phyloP scores from a whole-genome alignment of 73 alveolate species.

The Paramecium biaurelia region DNA sequence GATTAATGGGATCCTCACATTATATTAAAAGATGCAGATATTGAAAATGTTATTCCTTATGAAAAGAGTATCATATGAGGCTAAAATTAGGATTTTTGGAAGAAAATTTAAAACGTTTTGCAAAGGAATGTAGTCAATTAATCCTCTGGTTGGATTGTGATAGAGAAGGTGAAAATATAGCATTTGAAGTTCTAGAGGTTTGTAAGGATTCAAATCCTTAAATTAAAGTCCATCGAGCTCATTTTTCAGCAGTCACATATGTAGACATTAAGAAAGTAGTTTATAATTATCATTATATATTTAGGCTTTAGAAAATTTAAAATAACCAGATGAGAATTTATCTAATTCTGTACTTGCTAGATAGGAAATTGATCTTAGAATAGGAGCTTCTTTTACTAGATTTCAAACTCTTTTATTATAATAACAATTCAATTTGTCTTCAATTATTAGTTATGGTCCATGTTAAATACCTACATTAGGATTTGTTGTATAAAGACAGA shows the following conservation, averaged over 20 bases:
- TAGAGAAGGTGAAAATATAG: constrained; percentile 99
- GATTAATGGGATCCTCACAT: constrained; percentile 45
- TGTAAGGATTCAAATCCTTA: constrained; percentile 53
- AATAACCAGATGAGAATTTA: constrained; percentile 90
- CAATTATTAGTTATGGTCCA: constrained; percentile 96
- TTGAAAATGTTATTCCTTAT: not conserved
- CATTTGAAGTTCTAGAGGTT: constrained; percentile 91
- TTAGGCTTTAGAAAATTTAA: constrained; percentile 64
- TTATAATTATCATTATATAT: not conserved
- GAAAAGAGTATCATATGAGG: constrained; percentile 36
- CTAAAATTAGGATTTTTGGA: not conserved
- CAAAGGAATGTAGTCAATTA: constrained; percentile 71
- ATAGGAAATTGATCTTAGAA: constrained; percentile 93
- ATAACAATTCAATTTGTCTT: not conserved
- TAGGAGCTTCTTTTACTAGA: constrained; percentile 97
- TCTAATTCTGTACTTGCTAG: constrained; percentile 98
- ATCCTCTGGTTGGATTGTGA: constrained; percentile 99
- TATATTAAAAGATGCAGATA: constrained; percentile 54
- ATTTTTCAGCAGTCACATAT: constrained; percentile 84
- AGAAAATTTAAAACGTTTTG: constrained; percentile 33
- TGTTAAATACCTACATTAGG: constrained; percentile 99
- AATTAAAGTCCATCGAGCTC: constrained; percentile 78
- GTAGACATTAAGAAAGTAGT: constrained; percentile 63
- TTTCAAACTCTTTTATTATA: constrained; percentile 77
- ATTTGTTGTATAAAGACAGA: constrained; percentile 94